phyloP scores from a whole-genome alignment of 106 monocot species.

The Posidonia australis region DNA sequence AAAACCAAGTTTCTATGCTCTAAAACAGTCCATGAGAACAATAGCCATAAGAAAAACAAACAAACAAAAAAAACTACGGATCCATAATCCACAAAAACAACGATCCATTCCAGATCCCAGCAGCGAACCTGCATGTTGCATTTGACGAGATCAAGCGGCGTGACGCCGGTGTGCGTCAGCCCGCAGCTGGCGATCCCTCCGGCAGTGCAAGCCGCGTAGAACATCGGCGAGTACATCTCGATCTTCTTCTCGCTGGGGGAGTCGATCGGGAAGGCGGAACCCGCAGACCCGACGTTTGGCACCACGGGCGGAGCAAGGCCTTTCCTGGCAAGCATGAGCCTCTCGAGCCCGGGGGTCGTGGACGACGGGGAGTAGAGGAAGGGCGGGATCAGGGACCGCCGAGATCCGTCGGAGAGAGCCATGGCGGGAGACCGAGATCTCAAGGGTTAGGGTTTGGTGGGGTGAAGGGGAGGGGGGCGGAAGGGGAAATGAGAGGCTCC shows the following conservation, averaged over 20 bases:
- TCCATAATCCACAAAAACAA: neutral
- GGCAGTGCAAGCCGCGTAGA: conserved; percentile 62
- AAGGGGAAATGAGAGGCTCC: no score
- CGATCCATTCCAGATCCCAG: neutral
- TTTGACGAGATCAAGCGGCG: conserved; percentile 71
- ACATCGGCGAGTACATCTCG: conserved; percentile 53
- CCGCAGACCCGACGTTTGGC: neutral
- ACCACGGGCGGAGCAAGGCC: conserved; percentile 1
- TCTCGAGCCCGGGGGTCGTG: conserved; percentile 4
- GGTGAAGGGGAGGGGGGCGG: no score
- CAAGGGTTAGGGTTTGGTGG: conserved; percentile 1
- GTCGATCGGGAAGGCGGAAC: conserved; percentile 24
- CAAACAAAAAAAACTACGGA: neutral
- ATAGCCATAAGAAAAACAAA: neutral
- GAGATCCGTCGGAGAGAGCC: conserved; percentile 24
- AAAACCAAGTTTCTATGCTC: no score
- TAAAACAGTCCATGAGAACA: neutral
- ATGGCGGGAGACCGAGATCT: conserved; percentile 2
- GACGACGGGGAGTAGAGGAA: conserved; percentile 44
- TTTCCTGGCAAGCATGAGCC: conserved; percentile 4
- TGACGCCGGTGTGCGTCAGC: conserved; percentile 61
- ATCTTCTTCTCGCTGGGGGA: conserved; percentile 64
- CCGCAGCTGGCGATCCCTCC: conserved; percentile 72
- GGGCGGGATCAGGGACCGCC: conserved; percentile 38
- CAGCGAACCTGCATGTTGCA: conserved; percentile 64